These are phyloP conservation scores for Geum urbanum DNA, from an alignment of 306 rosid species.

Conservation along the genomic window DNA sequence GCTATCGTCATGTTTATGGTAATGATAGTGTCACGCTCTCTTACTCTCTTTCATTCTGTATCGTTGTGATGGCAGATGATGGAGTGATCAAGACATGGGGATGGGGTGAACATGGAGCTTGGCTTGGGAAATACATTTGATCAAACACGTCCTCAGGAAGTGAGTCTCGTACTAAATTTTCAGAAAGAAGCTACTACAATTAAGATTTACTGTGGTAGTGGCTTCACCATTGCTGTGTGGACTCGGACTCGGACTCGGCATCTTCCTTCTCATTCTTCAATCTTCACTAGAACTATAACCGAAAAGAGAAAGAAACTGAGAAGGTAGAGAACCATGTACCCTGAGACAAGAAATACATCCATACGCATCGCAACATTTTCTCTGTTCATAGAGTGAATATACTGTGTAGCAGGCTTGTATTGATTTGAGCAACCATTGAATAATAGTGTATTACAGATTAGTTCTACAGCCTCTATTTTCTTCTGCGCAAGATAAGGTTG, in stretches of 20 bases:
- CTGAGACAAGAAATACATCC: not conserved
- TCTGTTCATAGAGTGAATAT: not conserved
- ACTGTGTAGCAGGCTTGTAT: not conserved
- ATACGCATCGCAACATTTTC: not conserved
- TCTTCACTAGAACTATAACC: not conserved
- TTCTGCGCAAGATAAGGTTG: not conserved
- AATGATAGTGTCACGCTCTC: not conserved
- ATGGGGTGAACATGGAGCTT: constrained; percentile 99
- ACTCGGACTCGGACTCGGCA: constrained; percentile 25
- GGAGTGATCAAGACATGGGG: constrained; percentile 82
- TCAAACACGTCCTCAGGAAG: constrained; percentile 48
- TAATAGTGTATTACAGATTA: not conserved
- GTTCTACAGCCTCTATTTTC: not conserved
- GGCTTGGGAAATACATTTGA: constrained; percentile 71
- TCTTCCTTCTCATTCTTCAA: constrained; percentile 18
- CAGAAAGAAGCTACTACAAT: constrained; percentile 25
- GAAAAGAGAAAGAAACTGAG: not conserved
- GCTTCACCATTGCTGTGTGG: constrained; percentile 61
- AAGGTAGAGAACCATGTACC: not conserved
- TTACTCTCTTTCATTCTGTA: not conserved
- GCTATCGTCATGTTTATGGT: not conserved
- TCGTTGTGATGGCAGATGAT: constrained; percentile 33
- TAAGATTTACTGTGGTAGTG: constrained; percentile 78
- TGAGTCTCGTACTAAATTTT: constrained; percentile 30
- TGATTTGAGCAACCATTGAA: not conserved